Evolutionary conservation across 371 early-diverging fungal genomes (phyloP).

Genomic region (Mucor lusitanicus): DNA sequence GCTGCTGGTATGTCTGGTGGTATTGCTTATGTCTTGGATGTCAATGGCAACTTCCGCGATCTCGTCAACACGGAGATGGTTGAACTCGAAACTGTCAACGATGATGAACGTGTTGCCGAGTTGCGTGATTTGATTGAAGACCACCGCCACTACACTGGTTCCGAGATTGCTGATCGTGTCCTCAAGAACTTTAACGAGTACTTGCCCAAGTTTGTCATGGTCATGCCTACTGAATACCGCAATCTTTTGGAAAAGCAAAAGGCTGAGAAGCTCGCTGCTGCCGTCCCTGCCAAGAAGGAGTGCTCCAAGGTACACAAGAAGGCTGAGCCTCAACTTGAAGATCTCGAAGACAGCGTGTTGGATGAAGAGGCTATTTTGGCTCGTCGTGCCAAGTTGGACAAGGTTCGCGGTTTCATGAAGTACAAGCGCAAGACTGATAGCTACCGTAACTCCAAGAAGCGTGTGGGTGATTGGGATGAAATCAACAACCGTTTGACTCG

Average conservation of each 20-base stretch:
- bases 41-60: slow-evolving; percentile 55
- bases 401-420: slow-evolving; percentile 91
- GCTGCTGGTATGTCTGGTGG: slow-evolving; percentile 96
- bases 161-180: slow-evolving; percentile 75
- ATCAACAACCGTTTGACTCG: slow-evolving; percentile 83
- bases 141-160: slow-evolving; percentile 85
- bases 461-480: slow-evolving; percentile 92
- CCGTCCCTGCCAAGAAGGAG: slow-evolving; percentile 35
- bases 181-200: slow-evolving; percentile 71
- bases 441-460: slow-evolving; percentile 83
- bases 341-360: slow-evolving; percentile 87
- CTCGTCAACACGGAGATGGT: slow-evolving; percentile 93
- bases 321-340: slow-evolving; percentile 66
- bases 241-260: slow-evolving; percentile 71
- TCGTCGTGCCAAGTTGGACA: slow-evolving; percentile 71
- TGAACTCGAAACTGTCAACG: slow-evolving; percentile 77
- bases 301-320: slow-evolving; percentile 40
- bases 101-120: slow-evolving; percentile 74
- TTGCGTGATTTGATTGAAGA: slow-evolving; percentile 79
- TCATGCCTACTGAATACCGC: slow-evolving; percentile 94
- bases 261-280: slow-evolving; percentile 49
- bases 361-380: slow-evolving; percentile 72
- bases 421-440: slow-evolving; percentile 86
- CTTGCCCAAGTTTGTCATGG: slow-evolving; percentile 86
- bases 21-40: slow-evolving; percentile 84